A percentile compares a stretch with the other conserved stretches of the same genome.
Conservation (phyloP, 2,329 filamentous ascomycete genomes). For the Penicillium sp. region DNA sequence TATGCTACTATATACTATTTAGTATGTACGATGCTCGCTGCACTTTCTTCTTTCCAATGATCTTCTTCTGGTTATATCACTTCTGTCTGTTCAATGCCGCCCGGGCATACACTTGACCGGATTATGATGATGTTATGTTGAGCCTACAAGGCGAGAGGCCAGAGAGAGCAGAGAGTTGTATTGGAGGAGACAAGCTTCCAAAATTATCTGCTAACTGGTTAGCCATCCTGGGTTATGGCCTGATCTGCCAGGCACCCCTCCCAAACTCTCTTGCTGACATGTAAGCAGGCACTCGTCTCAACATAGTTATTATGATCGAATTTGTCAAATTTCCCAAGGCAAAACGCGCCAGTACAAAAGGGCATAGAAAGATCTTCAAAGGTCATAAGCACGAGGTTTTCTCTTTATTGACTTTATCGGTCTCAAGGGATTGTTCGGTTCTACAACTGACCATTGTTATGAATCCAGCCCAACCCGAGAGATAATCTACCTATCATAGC, state of each 20-base stretch:
- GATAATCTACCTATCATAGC: neutral
- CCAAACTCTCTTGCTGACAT: neutral
- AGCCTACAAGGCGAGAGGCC: neutral
- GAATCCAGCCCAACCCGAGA: neutral
- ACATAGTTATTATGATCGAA: neutral
- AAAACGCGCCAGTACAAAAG: neutral
- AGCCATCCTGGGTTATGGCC: neutral
- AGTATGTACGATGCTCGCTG: neutral
- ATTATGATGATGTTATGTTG: neutral
- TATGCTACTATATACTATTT: neutral
- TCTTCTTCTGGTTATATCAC: neutral
- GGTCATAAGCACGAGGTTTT: neutral
- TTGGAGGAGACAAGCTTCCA: neutral
- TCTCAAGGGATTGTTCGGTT: neutral
- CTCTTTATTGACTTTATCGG: neutral
- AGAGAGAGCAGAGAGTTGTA: neutral
- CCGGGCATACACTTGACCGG: neutral
- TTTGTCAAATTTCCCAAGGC: neutral
- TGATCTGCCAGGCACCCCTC: neutral
- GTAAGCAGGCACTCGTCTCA: neutral
- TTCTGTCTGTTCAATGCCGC: neutral
- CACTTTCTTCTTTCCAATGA: neutral
- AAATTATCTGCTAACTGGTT: neutral
- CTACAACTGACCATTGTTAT: neutral
- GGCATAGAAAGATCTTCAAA: neutral